These are phyloP conservation scores for Sanchytrium tribonematis DNA, from an alignment of 371 early-diverging fungal species.

Conservation along the genomic window DNA sequence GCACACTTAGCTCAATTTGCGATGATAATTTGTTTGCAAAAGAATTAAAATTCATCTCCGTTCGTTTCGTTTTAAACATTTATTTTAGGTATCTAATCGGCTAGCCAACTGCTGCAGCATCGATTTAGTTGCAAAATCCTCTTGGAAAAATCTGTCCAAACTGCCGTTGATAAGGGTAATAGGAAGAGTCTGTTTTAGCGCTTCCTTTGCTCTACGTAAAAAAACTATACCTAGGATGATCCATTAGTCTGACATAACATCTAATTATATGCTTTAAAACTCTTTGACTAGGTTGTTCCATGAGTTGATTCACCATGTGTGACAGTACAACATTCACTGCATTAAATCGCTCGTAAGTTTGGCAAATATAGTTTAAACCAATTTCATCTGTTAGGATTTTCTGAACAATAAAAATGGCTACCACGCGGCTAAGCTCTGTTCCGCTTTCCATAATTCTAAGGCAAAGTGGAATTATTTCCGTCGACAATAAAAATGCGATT, in stretches of 20 bases:
- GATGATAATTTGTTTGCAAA: neutral
- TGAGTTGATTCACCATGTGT: conserved; percentile 70
- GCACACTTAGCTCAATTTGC: neutral
- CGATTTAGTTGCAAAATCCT: too few relatives aligned
- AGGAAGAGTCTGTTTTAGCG: conserved; percentile 61
- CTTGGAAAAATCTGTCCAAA: too few relatives aligned
- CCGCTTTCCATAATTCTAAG: conserved; percentile 94
- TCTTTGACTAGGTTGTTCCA: conserved; percentile 50
- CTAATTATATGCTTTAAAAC: conserved; percentile 79
- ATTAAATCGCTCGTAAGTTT: conserved; percentile 83
- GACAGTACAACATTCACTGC: conserved; percentile 82
- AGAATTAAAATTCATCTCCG: neutral
- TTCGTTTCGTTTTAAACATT: too few relatives aligned
- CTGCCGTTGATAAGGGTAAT: too few relatives aligned
- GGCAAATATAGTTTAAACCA: conserved; percentile 87
- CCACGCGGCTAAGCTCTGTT: conserved; percentile 46
- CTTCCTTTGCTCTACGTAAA: conserved; percentile 38
- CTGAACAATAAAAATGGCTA: conserved; percentile 87
- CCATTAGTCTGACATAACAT: conserved; percentile 74
- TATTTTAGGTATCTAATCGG: too few relatives aligned
- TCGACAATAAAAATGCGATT: conserved; percentile 70
- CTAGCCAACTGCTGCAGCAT: too few relatives aligned
- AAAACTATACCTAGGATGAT: conserved; percentile 46
- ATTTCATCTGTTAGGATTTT: conserved; percentile 77
- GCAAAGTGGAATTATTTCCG: conserved; percentile 93